phyloP scores from a whole-genome alignment of 2,329 filamentous ascomycete genomes.

The Apiospora aurea region DNA sequence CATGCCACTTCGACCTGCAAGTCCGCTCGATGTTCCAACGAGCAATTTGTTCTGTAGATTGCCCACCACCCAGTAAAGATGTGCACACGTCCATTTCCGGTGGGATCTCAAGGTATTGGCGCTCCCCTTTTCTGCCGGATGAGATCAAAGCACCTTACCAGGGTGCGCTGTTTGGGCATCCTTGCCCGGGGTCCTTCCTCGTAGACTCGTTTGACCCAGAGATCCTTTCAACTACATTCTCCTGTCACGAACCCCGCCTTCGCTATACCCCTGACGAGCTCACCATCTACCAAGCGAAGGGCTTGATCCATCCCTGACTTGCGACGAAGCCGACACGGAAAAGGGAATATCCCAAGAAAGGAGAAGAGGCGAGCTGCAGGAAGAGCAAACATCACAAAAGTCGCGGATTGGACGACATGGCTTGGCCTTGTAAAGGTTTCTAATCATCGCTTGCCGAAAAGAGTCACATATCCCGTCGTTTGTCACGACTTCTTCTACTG shows the following conservation, averaged over 20 bases:
- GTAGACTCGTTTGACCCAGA: background rate
- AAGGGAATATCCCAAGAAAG: background rate
- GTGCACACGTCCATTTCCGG: background rate
- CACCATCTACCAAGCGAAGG: background rate
- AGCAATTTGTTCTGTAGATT: background rate
- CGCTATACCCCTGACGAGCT: background rate
- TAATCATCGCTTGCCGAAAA: background rate
- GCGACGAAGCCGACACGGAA: background rate
- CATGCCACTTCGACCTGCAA: background rate
- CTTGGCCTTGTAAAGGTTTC: background rate
- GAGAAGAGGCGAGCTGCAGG: background rate
- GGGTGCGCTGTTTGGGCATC: background rate
- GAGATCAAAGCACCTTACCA: background rate
- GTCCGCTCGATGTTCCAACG: background rate
- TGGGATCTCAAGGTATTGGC: background rate
- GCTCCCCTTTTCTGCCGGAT: background rate
- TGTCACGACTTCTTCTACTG: background rate
- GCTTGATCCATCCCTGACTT: background rate
- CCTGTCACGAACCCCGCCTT: background rate
- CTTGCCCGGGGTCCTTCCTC: background rate
- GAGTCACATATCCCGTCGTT: background rate
- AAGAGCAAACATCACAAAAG: background rate
- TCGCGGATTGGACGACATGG: background rate
- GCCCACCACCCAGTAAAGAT: background rate
- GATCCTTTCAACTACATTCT: background rate